Evolutionary conservation across 305 asterid genomes (phyloP), one percentile per base, ranked within the genome.

Genomic region (Fraxinus angustifolia): DNA sequence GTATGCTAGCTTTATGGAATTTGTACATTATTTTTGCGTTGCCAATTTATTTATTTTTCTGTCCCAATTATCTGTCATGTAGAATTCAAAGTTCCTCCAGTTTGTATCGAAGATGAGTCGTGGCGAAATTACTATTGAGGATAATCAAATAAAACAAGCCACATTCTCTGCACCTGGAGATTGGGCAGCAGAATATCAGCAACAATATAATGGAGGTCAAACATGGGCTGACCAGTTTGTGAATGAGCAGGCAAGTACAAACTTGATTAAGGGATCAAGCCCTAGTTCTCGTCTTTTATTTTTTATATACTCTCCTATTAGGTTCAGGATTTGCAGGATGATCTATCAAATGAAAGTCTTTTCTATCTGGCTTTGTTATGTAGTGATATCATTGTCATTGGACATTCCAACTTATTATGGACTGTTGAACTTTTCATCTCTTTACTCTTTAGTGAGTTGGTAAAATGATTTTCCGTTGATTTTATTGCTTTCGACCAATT

Each of bases 71-170:
- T 86, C 81, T 83, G 81, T 76, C 82, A 73, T 83, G 80, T 80
- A 97, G 99, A 97, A 93, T 86, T 97, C 99, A 58, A 97, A 91
- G 82, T 96, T 96, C 90, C 93, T 93, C 87, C 98, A 94, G 89
- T 94, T 96, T 87, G 96, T 97, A 70, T 94, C 99, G 60, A 97
- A 94, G 92, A 97, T 97, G 99, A 94, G 99, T 88, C 98, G 98
- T 58, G 99, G 99, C 76, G 99, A 97, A 90, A 87, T 97, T 84
- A 88, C 88, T 28, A 87, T 97, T 85, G 97, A 94, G 90, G 99
- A 93, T 85, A 95, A 94, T 88, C 97, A 97, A 88, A 75, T 97
- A 84, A 97, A 92, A 87, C 93, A 95, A 71, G 91, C 94, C 85
- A 84, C 89, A 77, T 5, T 87, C 50, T 80, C 97, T 72, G 88